Conservation (phyloP, 2,329 filamentous ascomycete genomes). For the Fusarium neocosmosporiellum region DNA sequence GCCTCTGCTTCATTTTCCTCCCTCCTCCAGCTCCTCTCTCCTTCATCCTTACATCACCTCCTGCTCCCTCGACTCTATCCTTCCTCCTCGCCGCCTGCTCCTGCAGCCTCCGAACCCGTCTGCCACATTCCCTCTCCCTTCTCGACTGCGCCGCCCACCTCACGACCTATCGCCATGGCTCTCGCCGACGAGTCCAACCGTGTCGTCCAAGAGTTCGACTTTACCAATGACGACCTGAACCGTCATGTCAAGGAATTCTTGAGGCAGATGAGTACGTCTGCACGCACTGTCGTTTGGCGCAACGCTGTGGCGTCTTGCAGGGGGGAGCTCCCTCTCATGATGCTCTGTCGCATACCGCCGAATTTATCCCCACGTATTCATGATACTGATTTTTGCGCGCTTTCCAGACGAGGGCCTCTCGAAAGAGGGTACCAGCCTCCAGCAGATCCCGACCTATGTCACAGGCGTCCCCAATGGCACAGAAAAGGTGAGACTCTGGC, state of each 20-base stretch:
- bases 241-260: slow-evolving; percentile 87
- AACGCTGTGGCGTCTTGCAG: slow-evolving; percentile 7
- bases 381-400: slow-evolving; percentile 22
- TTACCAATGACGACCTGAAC: slow-evolving; percentile 81
- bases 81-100: slow-evolving; percentile 42
- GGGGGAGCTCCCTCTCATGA: slow-evolving; percentile 20
- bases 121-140: slow-evolving; percentile 68
- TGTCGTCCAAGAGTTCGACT: slow-evolving; percentile 88
- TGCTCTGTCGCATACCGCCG: slow-evolving; percentile 16
- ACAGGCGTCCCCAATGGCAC: slow-evolving; percentile 96
- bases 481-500: slow-evolving; percentile 77
- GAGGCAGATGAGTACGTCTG: slow-evolving; percentile 76
- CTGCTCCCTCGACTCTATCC: slow-evolving; percentile 27
- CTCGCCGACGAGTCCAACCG: slow-evolving; percentile 78
- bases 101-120: slow-evolving; percentile 56
- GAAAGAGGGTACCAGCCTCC: slow-evolving; percentile 82
- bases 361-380: slow-evolving; percentile 13
- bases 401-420: slow-evolving; percentile 80
- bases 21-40: slow-evolving; percentile 39
- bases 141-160: slow-evolving; percentile 64
- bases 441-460: slow-evolving; percentile 97
- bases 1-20: slow-evolving; percentile 36
- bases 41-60: slow-evolving; percentile 15
- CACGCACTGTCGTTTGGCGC: slow-evolving; percentile 5
- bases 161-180: slow-evolving; percentile 69